Conservation (phyloP, 1,284 basidiomycete genomes). For the Pseudozyma thailandica region DNA sequence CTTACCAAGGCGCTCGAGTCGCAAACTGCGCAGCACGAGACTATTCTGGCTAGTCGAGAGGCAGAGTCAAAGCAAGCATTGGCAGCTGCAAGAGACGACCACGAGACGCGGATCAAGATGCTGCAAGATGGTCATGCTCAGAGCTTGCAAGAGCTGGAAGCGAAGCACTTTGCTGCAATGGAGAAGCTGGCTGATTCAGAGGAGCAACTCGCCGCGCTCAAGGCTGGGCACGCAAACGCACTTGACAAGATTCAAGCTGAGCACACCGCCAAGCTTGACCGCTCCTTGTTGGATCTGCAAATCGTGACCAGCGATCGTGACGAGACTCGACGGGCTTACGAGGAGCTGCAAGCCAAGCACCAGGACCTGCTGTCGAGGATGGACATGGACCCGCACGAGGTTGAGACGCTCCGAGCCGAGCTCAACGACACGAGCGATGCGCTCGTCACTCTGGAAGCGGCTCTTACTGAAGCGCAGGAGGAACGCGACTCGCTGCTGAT, state of each 20-base stretch:
- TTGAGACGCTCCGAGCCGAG: constrained; percentile 75
- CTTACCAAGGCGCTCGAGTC: constrained; percentile 32
- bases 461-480: constrained; percentile 66
- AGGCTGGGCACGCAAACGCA: constrained; percentile 14
- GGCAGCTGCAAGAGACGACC: constrained; percentile 7
- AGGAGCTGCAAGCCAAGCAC: constrained; percentile 48
- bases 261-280: constrained; percentile 40
- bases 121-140: constrained; percentile 21
- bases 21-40: constrained; percentile 30
- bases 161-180: constrained; percentile 18
- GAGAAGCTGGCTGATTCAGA: constrained; percentile 17
- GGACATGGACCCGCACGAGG: constrained; percentile 69
- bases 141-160: constrained; percentile 13
- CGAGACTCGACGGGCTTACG: constrained; percentile 42
- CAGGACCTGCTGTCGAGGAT: constrained; percentile 35
- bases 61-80: constrained; percentile 11
- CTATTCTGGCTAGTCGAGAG: constrained; percentile 15
- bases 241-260: constrained; percentile 22
- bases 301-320: constrained; percentile 31
- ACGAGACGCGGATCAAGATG: constrained; percentile 13
- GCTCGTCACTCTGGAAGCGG: constrained; percentile 66
- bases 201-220: constrained; percentile 12
- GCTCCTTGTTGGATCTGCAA: constrained; percentile 34
- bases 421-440: constrained; percentile 67
- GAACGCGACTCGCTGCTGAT: constrained; percentile 66